A percentile compares a stretch with the other conserved stretches of the same genome.
Conservation (phyloP, 2,329 filamentous ascomycete genomes). For the Penicillium paneum region DNA sequence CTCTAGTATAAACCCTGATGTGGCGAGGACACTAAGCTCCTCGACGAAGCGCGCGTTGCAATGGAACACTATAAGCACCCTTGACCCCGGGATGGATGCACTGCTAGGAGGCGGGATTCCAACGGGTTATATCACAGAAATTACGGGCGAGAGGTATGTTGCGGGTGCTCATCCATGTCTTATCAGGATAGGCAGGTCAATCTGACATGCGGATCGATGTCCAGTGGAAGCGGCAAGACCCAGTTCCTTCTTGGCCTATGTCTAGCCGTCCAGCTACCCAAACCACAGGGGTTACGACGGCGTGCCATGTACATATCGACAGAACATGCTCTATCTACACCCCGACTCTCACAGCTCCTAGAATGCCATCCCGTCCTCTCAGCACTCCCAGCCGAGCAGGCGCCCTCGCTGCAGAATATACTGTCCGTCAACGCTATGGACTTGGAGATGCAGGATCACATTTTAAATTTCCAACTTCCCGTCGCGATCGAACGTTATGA, state of each 20-base stretch:
- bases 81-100: conserved; percentile 70
- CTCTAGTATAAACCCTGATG: conserved; percentile 24
- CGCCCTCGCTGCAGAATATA: conserved; percentile 70
- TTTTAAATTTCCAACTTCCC: conserved; percentile 86
- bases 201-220: conserved; percentile 7
- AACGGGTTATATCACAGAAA: conserved; percentile 76
- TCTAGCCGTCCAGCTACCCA: conserved; percentile 76
- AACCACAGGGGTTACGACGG: conserved; percentile 66
- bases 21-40: conserved; percentile 14
- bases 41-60: conserved; percentile 34
- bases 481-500: conserved; percentile 73
- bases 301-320: conserved; percentile 92
- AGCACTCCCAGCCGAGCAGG: conserved; percentile 35
- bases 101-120: conserved; percentile 76
- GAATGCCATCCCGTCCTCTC: conserved; percentile 61
- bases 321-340: conserved; percentile 79
- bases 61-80: conserved; percentile 70
- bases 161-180: conserved; percentile 3
- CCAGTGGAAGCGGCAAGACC: conserved; percentile 84
- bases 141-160: conserved; percentile 78
- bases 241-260: conserved; percentile 85
- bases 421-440: conserved; percentile 81
- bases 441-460: conserved; percentile 92
- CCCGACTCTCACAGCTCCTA: conserved; percentile 76
- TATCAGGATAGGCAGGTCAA: not conserved